Conservation (phyloP, 1,139 yeast species). For the Candida dubliniensis region DNA sequence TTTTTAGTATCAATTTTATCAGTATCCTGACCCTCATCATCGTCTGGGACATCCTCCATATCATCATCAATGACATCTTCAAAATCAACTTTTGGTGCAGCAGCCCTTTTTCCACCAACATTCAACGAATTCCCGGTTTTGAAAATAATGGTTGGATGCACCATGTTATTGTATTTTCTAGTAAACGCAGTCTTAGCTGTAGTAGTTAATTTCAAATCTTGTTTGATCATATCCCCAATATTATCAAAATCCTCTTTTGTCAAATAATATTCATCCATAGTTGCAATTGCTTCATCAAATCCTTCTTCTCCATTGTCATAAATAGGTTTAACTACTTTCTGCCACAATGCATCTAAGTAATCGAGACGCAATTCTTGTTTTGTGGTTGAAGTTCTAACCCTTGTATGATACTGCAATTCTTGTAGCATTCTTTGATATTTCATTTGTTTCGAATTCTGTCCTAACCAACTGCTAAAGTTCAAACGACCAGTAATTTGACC, state of each 20-base stretch:
- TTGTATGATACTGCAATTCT: constrained; percentile 85
- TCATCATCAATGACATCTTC: constrained; percentile 68
- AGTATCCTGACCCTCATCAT: constrained; percentile 27
- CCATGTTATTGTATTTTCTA: constrained; percentile 66
- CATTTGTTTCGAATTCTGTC: constrained; percentile 83
- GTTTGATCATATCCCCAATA: constrained; percentile 50
- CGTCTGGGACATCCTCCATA: constrained; percentile 37
- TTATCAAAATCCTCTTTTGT: constrained; percentile 93
- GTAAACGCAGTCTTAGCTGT: constrained; percentile 83
- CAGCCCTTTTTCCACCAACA: constrained; percentile 33
- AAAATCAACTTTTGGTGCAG: constrained; percentile 44
- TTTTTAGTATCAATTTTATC: constrained; percentile 40
- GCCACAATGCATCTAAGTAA: constrained; percentile 66
- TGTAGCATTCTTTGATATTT: constrained; percentile 79
- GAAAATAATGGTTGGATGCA: constrained; percentile 88
- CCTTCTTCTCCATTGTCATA: constrained; percentile 58
- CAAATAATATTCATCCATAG: constrained; percentile 80
- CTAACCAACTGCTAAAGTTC: constrained; percentile 84
- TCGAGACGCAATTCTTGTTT: constrained; percentile 74
- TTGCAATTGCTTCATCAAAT: constrained; percentile 58
- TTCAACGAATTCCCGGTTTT: constrained; percentile 58
- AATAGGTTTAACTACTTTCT: constrained; percentile 58
- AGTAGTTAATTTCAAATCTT: constrained; percentile 56
- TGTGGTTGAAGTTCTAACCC: constrained; percentile 76
- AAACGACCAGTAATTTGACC: constrained; percentile 72